phyloP scores from a whole-genome alignment of 768 basidiomycete genomes.

The Clitopilus hobsonii region DNA sequence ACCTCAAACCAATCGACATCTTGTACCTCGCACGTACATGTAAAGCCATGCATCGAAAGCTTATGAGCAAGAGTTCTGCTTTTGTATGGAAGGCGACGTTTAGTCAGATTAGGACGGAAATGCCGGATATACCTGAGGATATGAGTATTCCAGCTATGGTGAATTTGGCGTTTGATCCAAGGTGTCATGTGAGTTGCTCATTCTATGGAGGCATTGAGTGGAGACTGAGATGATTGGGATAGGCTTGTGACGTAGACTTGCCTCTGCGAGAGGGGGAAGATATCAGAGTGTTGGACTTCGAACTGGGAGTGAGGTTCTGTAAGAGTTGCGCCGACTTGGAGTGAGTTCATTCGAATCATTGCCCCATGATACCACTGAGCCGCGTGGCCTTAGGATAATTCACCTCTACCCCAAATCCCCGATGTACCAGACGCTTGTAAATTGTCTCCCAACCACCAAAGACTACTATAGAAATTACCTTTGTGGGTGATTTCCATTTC shows the following conservation, averaged over 20 bases:
- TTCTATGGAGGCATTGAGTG: no score
- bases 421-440: no score
- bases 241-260: no score
- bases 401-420: no score
- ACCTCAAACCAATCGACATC: slow-evolving; percentile 40
- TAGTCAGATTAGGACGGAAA: slow-evolving; percentile 19
- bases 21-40: slow-evolving; percentile 40
- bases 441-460: no score
- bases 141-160: slow-evolving; percentile 40
- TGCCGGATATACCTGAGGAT: slow-evolving; percentile 40
- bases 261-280: neutral
- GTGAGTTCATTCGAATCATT: slow-evolving; percentile 14
- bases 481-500: no score
- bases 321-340: slow-evolving; percentile 21
- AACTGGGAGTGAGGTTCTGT: slow-evolving; percentile 25
- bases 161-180: slow-evolving; percentile 35
- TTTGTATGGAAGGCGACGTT: slow-evolving; percentile 33
- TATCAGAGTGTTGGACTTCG: neutral
- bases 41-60: slow-evolving; percentile 31
- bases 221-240: no score
- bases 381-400: no score
- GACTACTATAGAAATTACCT: no score
- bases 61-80: slow-evolving; percentile 27
- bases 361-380: no score
- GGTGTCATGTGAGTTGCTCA: slow-evolving; percentile 35